A percentile compares a stretch with the other conserved stretches of the same genome.
Evolutionary conservation across 176 grass and related monocot species (phyloP).

Genomic region (Sorghum bicolor): Sorghum_bicolor_NCBIv3 NC_012873.2:58567501-58568000

Average conservation of each 20-base stretch:
- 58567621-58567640: conserved; percentile 11
- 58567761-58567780: neutral
- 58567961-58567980: neutral
- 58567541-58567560: conserved; percentile 89
- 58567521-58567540: conserved; percentile 89
- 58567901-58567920: neutral
- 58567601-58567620: conserved; percentile 38
- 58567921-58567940: neutral
- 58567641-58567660: neutral
- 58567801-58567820: neutral
- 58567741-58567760: neutral
- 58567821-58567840: neutral
- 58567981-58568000: neutral
- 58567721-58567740: neutral
- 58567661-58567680: neutral
- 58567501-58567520: conserved; percentile 88
- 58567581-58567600: conserved; percentile 96
- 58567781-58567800: neutral
- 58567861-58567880: neutral
- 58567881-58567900: neutral
- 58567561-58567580: conserved; percentile 79
- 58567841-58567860: neutral
- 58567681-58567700: neutral
- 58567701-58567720: neutral
- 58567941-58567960: conserved; percentile 1